Evolutionary conservation across 2,329 filamentous ascomycete genomes (phyloP).

Genomic region (Paecilomyces variotii): DNA sequence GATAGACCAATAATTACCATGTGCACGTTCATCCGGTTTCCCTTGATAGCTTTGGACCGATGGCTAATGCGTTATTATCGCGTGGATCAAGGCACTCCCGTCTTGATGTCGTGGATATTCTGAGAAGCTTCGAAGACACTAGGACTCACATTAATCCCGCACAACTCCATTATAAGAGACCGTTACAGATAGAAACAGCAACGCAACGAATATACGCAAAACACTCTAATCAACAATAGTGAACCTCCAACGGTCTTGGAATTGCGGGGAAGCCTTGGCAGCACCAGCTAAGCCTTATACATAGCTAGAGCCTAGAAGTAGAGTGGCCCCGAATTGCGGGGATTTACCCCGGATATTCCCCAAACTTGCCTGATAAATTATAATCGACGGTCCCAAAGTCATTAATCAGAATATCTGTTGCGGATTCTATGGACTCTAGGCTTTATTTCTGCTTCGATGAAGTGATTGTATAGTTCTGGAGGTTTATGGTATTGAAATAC

Average conservation of each 20-base stretch:
- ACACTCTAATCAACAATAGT: not conserved
- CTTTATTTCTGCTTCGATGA: not conserved
- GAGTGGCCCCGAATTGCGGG: not conserved
- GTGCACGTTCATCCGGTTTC: too few species aligned
- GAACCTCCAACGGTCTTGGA: not conserved
- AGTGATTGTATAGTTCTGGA: not conserved
- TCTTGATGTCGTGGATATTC: too few species aligned
- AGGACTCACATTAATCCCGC: too few species aligned
- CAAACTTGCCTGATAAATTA: not conserved
- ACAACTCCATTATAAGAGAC: too few species aligned
- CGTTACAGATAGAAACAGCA: too few species aligned
- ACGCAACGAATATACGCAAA: too few species aligned
- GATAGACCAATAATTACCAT: too few species aligned
- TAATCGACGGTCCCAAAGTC: not conserved
- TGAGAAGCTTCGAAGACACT: too few species aligned
- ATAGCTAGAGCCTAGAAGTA: not conserved
- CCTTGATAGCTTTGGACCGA: too few species aligned
- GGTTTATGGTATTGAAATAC: not conserved
- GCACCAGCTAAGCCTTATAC: not conserved
- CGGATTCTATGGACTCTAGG: not conserved
- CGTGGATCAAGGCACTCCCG: too few species aligned
- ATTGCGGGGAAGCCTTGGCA: not conserved
- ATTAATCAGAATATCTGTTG: not conserved
- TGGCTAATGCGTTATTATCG: too few species aligned
- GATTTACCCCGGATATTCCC: not conserved